phyloP scores from a whole-genome alignment of 2,329 filamentous ascomycete species.

The Alternaria ventricosa region DNA sequence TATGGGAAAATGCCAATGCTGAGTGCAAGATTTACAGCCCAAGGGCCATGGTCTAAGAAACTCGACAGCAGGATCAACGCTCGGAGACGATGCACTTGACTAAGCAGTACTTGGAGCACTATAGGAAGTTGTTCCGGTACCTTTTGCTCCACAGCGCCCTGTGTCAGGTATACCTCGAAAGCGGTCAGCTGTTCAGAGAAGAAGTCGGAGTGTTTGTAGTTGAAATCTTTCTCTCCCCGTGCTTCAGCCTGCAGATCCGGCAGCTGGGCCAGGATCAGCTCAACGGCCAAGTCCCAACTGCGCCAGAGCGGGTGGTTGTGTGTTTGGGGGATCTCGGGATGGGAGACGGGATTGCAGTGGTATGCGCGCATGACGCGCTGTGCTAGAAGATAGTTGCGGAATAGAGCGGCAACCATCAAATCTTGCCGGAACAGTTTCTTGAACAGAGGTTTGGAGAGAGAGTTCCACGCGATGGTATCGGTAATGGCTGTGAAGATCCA shows the following conservation, averaged over 20 bases:
- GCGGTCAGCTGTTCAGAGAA: constrained; percentile 97
- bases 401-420: constrained; percentile 97
- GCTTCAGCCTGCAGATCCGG: constrained; percentile 80
- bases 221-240: constrained; percentile 77
- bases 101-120: constrained; percentile 92
- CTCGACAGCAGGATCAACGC: constrained; percentile 90
- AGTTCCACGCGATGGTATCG: constrained; percentile 98
- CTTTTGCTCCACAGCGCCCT: constrained; percentile 82
- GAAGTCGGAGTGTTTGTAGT: constrained; percentile 93
- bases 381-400: constrained; percentile 92
- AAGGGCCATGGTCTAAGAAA: constrained; percentile 93
- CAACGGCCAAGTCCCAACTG: constrained; percentile 96
- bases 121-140: constrained; percentile 95
- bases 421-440: constrained; percentile 98
- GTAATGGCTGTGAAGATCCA: constrained; percentile 99
- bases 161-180: constrained; percentile 91
- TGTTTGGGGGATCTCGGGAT: constrained; percentile 89
- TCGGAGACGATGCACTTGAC: constrained; percentile 90
- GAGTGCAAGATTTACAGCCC: constrained; percentile 96
- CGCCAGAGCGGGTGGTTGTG: constrained; percentile 95
- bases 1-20: constrained; percentile 99
- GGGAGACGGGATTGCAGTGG: constrained; percentile 92
- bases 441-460: constrained; percentile 85
- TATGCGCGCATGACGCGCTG: constrained; percentile 97
- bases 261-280: constrained; percentile 90